These are phyloP conservation scores for Cyberlindnera euphorbiiphila DNA, from an alignment of 805 yeast species.

Conservation along the genomic window DNA sequence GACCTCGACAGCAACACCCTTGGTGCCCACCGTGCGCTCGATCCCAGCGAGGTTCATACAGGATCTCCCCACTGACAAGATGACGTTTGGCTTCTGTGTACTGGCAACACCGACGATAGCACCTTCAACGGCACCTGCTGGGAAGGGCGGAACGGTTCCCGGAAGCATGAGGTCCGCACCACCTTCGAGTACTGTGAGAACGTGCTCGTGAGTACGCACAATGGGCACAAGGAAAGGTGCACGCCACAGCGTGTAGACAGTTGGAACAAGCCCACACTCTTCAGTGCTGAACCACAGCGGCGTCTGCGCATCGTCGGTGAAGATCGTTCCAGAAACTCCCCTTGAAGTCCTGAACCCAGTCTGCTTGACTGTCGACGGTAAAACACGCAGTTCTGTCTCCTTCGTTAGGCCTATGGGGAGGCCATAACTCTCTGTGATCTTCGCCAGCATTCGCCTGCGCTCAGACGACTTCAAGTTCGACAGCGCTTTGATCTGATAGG, in stretches of 20 bases:
- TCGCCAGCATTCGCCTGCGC: slow-evolving; percentile 41
- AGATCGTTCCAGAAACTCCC: slow-evolving; percentile 57
- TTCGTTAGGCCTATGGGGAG: slow-evolving; percentile 33
- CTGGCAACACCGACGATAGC: slow-evolving; percentile 69
- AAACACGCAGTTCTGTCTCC: slow-evolving; percentile 20
- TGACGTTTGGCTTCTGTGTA: slow-evolving; percentile 53
- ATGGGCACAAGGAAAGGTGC: slow-evolving; percentile 63
- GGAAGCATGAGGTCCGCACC: slow-evolving; percentile 86
- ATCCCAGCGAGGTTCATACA: slow-evolving; percentile 41
- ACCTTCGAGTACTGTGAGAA: slow-evolving; percentile 60
- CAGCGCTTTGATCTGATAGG: slow-evolving; percentile 54
- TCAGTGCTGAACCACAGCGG: slow-evolving; percentile 73
- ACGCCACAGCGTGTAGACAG: slow-evolving; percentile 70
- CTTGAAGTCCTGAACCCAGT: slow-evolving; percentile 56
- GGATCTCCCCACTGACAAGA: slow-evolving; percentile 71
- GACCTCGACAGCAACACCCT: slow-evolving; percentile 76
- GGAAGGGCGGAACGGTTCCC: slow-evolving; percentile 57
- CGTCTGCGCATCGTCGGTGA: slow-evolving; percentile 54
- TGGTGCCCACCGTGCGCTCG: slow-evolving; percentile 50
- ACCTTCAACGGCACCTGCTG: slow-evolving; percentile 41
- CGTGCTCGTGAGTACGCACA: slow-evolving; percentile 68
- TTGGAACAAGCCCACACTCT: slow-evolving; percentile 58
- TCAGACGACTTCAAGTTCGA: slow-evolving; percentile 83
- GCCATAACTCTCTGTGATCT: slow-evolving; percentile 39
- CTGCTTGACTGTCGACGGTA: slow-evolving; percentile 42